Evolutionary conservation across 106 monocot genomes (phyloP).

Genomic region (Iris macrosiphon): DNA sequence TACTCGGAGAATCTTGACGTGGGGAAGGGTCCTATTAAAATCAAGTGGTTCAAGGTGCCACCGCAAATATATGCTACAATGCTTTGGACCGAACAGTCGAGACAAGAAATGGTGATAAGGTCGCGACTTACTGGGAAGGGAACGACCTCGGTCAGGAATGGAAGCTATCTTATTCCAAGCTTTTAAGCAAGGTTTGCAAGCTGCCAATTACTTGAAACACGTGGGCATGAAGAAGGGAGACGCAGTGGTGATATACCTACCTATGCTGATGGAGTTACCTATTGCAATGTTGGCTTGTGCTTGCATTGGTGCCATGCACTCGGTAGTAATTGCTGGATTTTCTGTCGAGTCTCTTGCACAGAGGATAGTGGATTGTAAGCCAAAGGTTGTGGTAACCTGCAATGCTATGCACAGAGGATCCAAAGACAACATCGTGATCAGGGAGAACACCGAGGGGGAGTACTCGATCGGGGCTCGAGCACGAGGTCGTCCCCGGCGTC

Average conservation of each 20-base stretch:
- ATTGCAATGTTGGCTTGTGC: conserved; percentile 98
- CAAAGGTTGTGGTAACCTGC: conserved; percentile 88
- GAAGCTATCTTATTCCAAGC: conserved; percentile 71
- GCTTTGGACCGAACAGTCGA: conserved; percentile 80
- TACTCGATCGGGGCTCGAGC: too few species aligned
- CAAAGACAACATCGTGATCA: too few species aligned
- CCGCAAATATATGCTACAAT: conserved; percentile 93
- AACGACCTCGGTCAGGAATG: conserved; percentile 75
- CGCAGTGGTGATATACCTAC: conserved; percentile 86
- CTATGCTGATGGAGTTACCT: conserved; percentile 95
- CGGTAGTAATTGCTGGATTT: conserved; percentile 99
- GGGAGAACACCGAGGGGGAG: too few species aligned
- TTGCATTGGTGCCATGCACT: conserved; percentile 94
- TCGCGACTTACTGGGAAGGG: conserved; percentile 91
- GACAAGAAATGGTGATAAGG: conserved; percentile 61
- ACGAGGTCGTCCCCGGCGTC: too few species aligned
- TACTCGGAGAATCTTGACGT: conserved; percentile 74
- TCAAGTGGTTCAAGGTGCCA: conserved; percentile 97
- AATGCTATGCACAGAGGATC: conserved; percentile 87
- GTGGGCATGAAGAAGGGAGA: conserved; percentile 89
- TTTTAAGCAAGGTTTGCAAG: conserved; percentile 97
- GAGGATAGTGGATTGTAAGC: conserved; percentile 94
- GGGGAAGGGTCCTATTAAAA: conserved; percentile 62
- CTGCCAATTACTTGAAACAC: conserved; percentile 88
- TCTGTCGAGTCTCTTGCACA: conserved; percentile 90